phyloP scores from a whole-genome alignment of 2,329 filamentous ascomycete genomes.

The Orbilia brochopaga region DNA sequence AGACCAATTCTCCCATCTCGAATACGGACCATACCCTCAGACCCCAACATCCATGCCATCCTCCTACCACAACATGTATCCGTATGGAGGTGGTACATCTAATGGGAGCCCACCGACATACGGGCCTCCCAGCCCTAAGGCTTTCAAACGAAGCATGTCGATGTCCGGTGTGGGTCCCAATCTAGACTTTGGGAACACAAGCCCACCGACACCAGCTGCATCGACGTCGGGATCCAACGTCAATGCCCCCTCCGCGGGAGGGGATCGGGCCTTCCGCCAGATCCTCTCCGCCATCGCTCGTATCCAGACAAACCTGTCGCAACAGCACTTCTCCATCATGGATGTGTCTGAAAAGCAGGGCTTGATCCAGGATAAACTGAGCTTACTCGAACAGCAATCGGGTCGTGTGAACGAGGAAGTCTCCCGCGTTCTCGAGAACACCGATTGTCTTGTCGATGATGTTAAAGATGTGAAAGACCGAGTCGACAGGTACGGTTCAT shows the following conservation, averaged over 20 bases:
- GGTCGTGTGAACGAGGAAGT: slow-evolving; percentile 31
- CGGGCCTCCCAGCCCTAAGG: slow-evolving; percentile 46
- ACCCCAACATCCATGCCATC: slow-evolving; percentile 47
- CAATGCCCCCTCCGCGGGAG: slow-evolving; percentile 31
- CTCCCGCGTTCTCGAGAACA: slow-evolving; percentile 47
- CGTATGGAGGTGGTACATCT: slow-evolving; percentile 42
- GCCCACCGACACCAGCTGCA: slow-evolving; percentile 45
- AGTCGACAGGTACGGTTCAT: slow-evolving; percentile 51
- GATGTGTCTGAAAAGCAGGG: slow-evolving; percentile 49
- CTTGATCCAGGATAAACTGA: slow-evolving; percentile 49
- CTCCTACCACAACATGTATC: slow-evolving; percentile 51
- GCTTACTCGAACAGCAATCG: slow-evolving; percentile 46
- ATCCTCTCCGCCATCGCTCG: slow-evolving; percentile 48
- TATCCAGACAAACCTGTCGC: slow-evolving; percentile 49
- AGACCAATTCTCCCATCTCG: slow-evolving; percentile 44
- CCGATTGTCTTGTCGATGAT: slow-evolving; percentile 50
- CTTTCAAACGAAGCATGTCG: slow-evolving; percentile 50
- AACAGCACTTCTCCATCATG: slow-evolving; percentile 47
- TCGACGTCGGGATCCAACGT: slow-evolving; percentile 46
- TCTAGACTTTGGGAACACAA: slow-evolving; percentile 50
- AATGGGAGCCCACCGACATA: slow-evolving; percentile 49
- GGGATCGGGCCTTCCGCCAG: slow-evolving; percentile 43
- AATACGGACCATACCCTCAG: slow-evolving; percentile 41
- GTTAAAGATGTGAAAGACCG: slow-evolving; percentile 50
- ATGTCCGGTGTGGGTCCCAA: slow-evolving; percentile 45